Percentiles rank a stretch among this genome's conserved stretches.
Evolutionary conservation across 164 flowering plant species (phyloP).

Genomic region (Vitis labrusca): DNA sequence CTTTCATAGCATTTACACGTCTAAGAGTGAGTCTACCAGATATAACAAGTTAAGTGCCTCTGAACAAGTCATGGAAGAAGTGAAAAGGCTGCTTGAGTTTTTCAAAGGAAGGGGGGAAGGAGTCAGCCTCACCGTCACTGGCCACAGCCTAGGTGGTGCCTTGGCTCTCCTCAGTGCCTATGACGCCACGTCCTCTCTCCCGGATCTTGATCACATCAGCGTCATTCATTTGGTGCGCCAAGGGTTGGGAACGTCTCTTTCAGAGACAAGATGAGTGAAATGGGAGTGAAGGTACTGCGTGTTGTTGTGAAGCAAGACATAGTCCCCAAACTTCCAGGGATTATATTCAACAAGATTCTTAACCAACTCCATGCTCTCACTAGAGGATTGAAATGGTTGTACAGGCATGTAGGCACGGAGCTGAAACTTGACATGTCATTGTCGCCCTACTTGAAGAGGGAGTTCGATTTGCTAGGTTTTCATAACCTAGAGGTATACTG

Average conservation of each 20-base stretch:
- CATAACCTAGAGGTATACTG: slow-evolving; percentile 59
- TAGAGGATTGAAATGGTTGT: slow-evolving; percentile 40
- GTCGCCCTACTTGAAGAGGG: slow-evolving; percentile 49
- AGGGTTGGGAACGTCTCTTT: slow-evolving; percentile 61
- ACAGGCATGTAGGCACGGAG: slow-evolving; percentile 59
- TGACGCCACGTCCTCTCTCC: slow-evolving; percentile 39
- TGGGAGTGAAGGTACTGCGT: slow-evolving; percentile 48
- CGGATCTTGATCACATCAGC: slow-evolving; percentile 30
- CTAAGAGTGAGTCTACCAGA: slow-evolving; percentile 41
- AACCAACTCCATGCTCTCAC: slow-evolving; percentile 33
- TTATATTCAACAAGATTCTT: slow-evolving; percentile 38
- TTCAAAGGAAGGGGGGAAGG: slow-evolving; percentile 41
- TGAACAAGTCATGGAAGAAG: slow-evolving; percentile 63
- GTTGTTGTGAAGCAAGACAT: slow-evolving; percentile 47
- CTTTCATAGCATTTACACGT: slow-evolving; percentile 51
- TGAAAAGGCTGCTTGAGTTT: slow-evolving; percentile 30
- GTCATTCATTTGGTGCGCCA: slow-evolving; percentile 73
- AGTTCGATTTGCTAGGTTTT: slow-evolving; percentile 29
- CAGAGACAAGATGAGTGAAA: slow-evolving; percentile 28
- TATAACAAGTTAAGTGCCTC: slow-evolving; percentile 58
- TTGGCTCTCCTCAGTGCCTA: slow-evolving; percentile 56
- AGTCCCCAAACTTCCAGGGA: slow-evolving; percentile 55
- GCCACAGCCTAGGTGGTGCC: slow-evolving; percentile 78
- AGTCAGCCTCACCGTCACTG: slow-evolving; percentile 67
- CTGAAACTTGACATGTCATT: slow-evolving; percentile 36